These are phyloP conservation scores for Xerocomus minutiporus DNA, from an alignment of 1,284 basidiomycete species.

Conservation along the genomic window DNA sequence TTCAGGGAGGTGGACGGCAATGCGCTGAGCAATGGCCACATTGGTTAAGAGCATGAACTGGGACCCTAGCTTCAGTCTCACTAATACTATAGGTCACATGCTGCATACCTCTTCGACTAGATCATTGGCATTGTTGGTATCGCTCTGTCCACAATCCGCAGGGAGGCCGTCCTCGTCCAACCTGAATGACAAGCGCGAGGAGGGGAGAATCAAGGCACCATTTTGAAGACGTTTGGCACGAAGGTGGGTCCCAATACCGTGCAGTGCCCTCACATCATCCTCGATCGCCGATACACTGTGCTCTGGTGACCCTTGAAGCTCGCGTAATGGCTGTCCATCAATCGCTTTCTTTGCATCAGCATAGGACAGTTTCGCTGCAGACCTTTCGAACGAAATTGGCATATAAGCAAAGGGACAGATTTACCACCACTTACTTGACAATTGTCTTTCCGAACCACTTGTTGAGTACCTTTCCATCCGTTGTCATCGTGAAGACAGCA, in stretches of 20 bases:
- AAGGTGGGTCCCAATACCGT: conserved; percentile 71
- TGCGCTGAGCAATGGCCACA: conserved; percentile 84
- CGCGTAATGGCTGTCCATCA: conserved; percentile 62
- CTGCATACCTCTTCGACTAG: conserved; percentile 81
- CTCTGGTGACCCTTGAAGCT: conserved; percentile 50
- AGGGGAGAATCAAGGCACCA: conserved; percentile 76
- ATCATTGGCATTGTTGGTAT: conserved; percentile 69
- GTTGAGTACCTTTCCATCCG: conserved; percentile 77
- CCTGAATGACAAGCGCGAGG: conserved; percentile 71
- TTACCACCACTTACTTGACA: conserved; percentile 60
- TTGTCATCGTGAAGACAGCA: conserved; percentile 80
- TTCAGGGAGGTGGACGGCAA: conserved; percentile 91
- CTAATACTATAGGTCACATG: not conserved
- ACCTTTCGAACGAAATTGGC: conserved; percentile 44
- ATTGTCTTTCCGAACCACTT: conserved; percentile 94
- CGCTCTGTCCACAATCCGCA: conserved; percentile 68
- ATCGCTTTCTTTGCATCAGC: conserved; percentile 77
- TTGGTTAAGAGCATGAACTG: conserved; percentile 95
- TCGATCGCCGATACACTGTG: conserved; percentile 62
- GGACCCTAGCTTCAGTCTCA: conserved; percentile 5
- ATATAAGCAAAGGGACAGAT: not conserved
- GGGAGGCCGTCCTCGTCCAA: conserved; percentile 85
- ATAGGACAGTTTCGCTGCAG: conserved; percentile 84
- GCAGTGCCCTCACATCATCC: conserved; percentile 71
- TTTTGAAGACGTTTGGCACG: conserved; percentile 72